These are phyloP conservation scores for Pyrus betulifolia DNA, from an alignment of 306 rosid genomes.

Conservation along the genomic window DNA sequence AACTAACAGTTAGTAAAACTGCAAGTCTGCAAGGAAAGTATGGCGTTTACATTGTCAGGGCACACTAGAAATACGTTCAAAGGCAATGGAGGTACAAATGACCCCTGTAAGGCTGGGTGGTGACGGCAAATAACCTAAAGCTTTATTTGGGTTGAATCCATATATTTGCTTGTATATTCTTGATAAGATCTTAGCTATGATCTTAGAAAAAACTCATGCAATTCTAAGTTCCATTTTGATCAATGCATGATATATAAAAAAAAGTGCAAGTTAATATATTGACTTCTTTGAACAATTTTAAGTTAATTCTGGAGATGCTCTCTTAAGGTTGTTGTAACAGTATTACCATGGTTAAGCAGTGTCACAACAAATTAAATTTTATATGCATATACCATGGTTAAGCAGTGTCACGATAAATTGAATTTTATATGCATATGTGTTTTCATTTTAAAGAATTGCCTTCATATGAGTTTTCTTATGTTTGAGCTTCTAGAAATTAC, in stretches of 20 bases:
- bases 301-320: background rate
- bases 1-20: background rate
- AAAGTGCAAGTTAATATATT: background rate
- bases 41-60: background rate
- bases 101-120: background rate
- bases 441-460: background rate
- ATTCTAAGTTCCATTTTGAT: background rate
- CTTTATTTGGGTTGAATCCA: background rate
- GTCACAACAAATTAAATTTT: background rate
- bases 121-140: background rate
- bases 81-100: background rate
- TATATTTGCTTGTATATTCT: background rate
- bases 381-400: background rate
- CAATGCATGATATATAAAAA: background rate
- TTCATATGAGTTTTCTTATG: background rate
- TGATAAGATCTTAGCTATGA: background rate
- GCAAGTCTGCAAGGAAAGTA: background rate
- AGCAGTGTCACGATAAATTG: background rate
- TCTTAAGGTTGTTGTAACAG: background rate
- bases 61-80: background rate
- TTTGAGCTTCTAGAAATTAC: background rate
- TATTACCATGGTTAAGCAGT: background rate
- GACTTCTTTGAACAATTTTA: background rate
- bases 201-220: background rate
- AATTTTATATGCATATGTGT: background rate